These are phyloP conservation scores for Xeromyces bisporus DNA, from an alignment of 495 filamentous ascomycete species.

Conservation along the genomic window DNA sequence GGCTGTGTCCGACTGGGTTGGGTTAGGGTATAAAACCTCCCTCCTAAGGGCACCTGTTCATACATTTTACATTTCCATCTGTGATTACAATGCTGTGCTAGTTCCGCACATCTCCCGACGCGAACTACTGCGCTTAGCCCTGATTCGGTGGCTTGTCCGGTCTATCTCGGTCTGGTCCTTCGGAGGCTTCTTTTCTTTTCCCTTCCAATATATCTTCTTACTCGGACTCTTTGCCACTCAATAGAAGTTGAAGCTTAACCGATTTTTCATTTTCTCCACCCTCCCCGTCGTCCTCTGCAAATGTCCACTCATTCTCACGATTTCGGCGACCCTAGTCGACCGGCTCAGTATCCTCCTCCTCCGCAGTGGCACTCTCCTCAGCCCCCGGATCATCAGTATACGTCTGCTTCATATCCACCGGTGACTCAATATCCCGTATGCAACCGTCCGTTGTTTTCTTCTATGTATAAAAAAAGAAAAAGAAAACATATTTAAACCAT, in stretches of 20 bases:
- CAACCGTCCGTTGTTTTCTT: conserved; percentile 5
- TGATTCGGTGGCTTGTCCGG: conserved; percentile 12
- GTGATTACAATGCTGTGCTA: conserved; percentile 19
- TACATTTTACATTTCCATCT: no score
- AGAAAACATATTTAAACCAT: no score
- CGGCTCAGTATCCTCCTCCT: conserved; percentile 30
- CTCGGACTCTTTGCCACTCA: not conserved
- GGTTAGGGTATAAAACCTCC: no score
- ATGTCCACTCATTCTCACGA: conserved; percentile 34
- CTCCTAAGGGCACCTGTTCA: not conserved
- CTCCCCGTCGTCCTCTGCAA: conserved; percentile 12
- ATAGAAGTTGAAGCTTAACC: conserved; percentile 9
- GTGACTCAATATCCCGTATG: conserved; percentile 29
- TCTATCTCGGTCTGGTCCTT: conserved; percentile 1
- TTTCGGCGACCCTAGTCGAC: conserved; percentile 24
- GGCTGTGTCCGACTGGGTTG: no score
- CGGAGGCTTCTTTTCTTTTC: conserved; percentile 3
- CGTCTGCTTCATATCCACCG: conserved; percentile 16
- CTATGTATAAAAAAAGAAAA: not conserved
- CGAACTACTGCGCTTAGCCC: conserved; percentile 10
- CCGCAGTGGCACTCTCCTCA: conserved; percentile 29
- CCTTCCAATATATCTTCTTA: not conserved
- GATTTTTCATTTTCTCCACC: conserved; percentile 1
- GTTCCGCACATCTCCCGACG: conserved; percentile 18
- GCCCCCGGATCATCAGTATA: conserved; percentile 22